phyloP scores from a whole-genome alignment of 257 asterid genomes.

The Echites panduratus region DNA sequence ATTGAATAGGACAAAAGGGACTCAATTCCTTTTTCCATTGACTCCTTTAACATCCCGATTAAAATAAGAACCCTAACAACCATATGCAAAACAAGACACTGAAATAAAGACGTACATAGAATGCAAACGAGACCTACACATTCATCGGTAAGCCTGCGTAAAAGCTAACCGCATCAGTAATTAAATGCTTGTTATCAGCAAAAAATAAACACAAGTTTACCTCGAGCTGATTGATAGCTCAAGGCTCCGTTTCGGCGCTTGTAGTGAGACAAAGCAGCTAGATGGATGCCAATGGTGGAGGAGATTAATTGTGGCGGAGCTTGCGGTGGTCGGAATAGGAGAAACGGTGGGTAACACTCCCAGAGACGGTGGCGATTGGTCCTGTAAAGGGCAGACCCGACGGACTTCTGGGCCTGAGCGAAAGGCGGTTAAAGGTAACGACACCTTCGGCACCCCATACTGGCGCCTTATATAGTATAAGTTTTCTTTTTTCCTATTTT shows the following conservation, averaged over 20 bases:
- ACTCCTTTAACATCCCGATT: neutral
- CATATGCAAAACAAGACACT: neutral
- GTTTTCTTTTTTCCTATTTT: neutral
- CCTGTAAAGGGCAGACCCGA: neutral
- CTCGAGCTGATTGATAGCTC: constrained; percentile 4
- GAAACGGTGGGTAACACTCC: neutral
- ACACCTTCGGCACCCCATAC: neutral
- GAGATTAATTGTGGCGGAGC: neutral
- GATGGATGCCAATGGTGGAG: neutral
- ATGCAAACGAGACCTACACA: neutral
- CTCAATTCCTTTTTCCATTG: neutral
- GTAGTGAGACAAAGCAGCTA: neutral
- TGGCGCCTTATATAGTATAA: constrained; percentile 11
- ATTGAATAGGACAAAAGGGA: neutral
- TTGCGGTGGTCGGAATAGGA: neutral
- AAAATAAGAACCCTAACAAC: constrained; percentile 8
- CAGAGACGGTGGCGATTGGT: neutral
- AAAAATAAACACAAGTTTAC: neutral
- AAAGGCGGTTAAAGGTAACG: constrained; percentile 7
- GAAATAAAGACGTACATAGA: neutral
- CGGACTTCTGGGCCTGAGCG: constrained; percentile 4
- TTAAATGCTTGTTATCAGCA: neutral
- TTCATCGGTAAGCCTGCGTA: neutral
- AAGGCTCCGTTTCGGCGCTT: neutral
- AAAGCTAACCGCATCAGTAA: neutral